Evolutionary conservation across 768 basidiomycete genomes (phyloP), one percentile per base, ranked within the genome.

Genomic region (Amanita subjunquillea): DNA sequence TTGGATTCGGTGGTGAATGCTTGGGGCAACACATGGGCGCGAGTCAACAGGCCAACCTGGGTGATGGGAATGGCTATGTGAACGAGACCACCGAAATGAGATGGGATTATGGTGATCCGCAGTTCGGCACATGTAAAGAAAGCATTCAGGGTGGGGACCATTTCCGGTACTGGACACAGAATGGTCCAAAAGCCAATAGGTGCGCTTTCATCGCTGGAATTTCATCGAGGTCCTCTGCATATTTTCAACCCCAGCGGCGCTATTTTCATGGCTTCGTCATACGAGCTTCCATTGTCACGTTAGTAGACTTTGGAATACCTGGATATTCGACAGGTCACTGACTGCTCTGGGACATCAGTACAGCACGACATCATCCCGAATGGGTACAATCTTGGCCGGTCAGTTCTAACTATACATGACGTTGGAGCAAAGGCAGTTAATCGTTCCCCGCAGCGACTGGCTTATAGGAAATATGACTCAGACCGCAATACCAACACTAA

Each of bases 61-160:
- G 93, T 3, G 93, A 96, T 60, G 91, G 91, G 0, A 66, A 82
- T 52, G 90, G 86, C 2, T 74, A 69, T 51, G 53, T 74, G 55
- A 89, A 91, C 63, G 83, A 96, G 63, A 85, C 86, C 0, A 80
- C 82, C 6, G 86, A 85, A n/a, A 80, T 94, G 23, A 77, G 93
- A 34, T 92, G 80, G 78, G 78, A 92, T 62, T 97, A 89, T 63
- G 82, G 80, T 6, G 82, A 95, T 59, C 78, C 82, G 0, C 70
- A 80, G 48, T 65, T 93, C n/a, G 93, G 93, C 0, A 79, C 91
- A 1, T 95, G 93, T 67, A 69, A 77, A 58, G 92, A 96, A 67
- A 87, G 89, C 2, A 76, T 94, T 39, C 62, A 87, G 58, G 92
- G 92, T 2, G 93, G 93, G 5, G 78, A 87, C 61, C 92, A 96